Evolutionary conservation across 495 filamentous ascomycete species (phyloP).

Genomic region (Aspergillus kassunensis): DNA sequence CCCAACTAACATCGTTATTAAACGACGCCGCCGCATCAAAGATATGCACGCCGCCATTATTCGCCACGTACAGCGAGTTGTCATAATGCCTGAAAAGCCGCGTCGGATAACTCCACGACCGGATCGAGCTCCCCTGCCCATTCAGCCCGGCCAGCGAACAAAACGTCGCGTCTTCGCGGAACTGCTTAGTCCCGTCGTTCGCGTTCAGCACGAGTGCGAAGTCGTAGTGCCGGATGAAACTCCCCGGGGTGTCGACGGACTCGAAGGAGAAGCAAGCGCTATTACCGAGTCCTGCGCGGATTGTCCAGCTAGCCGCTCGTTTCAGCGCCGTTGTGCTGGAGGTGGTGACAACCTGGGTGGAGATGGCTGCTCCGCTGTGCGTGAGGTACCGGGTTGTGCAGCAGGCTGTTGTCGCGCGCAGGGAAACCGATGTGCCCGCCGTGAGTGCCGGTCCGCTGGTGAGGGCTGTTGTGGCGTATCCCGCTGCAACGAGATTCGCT

Average conservation of each 20-base stretch:
- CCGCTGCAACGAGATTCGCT: constrained; percentile 54
- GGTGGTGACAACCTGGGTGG: constrained; percentile 50
- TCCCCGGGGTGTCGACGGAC: constrained; percentile 50
- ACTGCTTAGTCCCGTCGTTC: constrained; percentile 48
- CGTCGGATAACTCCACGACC: constrained; percentile 54
- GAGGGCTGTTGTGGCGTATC: constrained; percentile 45
- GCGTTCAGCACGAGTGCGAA: constrained; percentile 44
- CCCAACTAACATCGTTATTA: constrained; percentile 49
- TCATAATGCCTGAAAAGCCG: constrained; percentile 51
- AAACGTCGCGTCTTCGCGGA: constrained; percentile 54
- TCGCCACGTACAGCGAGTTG: constrained; percentile 44
- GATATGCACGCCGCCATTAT: constrained; percentile 47
- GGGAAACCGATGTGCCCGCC: constrained; percentile 46
- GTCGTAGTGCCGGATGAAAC: constrained; percentile 50
- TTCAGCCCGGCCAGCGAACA: constrained; percentile 45
- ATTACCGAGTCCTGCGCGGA: constrained; percentile 48
- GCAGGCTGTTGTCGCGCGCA: constrained; percentile 46
- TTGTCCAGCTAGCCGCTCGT: constrained; percentile 51
- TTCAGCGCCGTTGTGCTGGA: constrained; percentile 45
- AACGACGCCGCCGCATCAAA: constrained; percentile 47
- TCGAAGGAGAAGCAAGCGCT: constrained; percentile 54
- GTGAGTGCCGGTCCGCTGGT: constrained; percentile 46
- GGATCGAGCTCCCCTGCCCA: constrained; percentile 44
- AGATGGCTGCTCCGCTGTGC: constrained; percentile 43
- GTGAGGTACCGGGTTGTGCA: constrained; percentile 49